Percentiles rank a stretch among this genome's conserved stretches.
These are phyloP conservation scores for Lasiosphaeriaceae sp. DNA, from an alignment of 495 filamentous ascomycete species.

Conservation along the genomic window DNA sequence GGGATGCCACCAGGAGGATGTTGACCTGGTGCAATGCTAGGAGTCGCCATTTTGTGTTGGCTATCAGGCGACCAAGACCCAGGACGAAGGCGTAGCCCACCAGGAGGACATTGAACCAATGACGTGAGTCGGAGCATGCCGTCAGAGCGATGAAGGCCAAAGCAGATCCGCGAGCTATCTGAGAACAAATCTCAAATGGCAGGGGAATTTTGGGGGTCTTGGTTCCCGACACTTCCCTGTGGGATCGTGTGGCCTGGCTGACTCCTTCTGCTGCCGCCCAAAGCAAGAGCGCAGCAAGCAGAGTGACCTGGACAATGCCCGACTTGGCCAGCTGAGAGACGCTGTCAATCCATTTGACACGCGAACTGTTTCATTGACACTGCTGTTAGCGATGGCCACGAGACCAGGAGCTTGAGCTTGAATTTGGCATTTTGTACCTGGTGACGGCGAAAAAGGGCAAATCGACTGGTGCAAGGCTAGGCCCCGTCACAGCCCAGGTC, in stretches of 20 bases:
- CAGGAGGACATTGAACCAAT: constrained; percentile 25
- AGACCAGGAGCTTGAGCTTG: too few relatives aligned
- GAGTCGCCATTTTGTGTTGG: constrained; percentile 34
- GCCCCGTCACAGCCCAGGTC: too few relatives aligned
- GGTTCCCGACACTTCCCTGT: neutral
- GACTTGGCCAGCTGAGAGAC: constrained; percentile 5
- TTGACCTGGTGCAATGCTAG: constrained; percentile 38
- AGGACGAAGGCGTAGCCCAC: constrained; percentile 32
- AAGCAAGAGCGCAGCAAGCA: constrained; percentile 1
- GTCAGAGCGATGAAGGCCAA: constrained; percentile 27
- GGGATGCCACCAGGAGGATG: constrained; percentile 21
- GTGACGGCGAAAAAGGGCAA: neutral
- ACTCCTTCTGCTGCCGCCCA: neutral
- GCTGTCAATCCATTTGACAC: constrained; percentile 8
- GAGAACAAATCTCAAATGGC: constrained; percentile 29
- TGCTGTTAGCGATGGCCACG: too few relatives aligned
- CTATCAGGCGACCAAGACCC: constrained; percentile 31
- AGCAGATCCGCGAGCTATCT: constrained; percentile 28
- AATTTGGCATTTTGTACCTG: too few relatives aligned
- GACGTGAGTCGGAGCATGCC: constrained; percentile 14
- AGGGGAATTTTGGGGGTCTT: constrained; percentile 26
- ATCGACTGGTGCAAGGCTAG: neutral
- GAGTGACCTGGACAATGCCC: constrained; percentile 4
- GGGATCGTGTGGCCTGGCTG: neutral
- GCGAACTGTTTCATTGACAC: neutral